A percentile compares a stretch with the other conserved stretches of the same genome.
Evolutionary conservation across 805 yeast species (phyloP).

Genomic region (Hanseniaspora taiwanica): DNA sequence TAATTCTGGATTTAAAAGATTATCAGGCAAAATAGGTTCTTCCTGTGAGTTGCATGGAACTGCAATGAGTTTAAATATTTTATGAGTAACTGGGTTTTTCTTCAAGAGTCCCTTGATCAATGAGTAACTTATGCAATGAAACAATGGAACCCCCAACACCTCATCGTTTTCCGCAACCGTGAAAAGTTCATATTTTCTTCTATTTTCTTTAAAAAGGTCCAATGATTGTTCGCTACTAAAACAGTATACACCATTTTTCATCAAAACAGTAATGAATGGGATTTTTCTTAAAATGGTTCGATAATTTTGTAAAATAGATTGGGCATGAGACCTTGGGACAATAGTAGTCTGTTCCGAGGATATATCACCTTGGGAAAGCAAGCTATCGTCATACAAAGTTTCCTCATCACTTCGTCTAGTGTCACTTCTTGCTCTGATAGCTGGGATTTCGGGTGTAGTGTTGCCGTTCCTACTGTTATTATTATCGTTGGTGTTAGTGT

Average conservation of each 20-base stretch:
- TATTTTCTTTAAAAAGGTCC: constrained; percentile 14
- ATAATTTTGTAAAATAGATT: not conserved
- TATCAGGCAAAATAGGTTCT: constrained; percentile 6
- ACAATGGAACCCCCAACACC: constrained; percentile 23
- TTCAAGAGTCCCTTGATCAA: constrained; percentile 20
- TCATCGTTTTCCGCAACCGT: constrained; percentile 11
- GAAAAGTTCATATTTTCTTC: constrained; percentile 14
- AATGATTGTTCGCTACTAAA: constrained; percentile 26
- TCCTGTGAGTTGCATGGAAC: constrained; percentile 7
- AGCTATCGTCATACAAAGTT: too few relatives aligned
- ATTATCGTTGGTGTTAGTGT: too few relatives aligned
- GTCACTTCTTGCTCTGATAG: too few relatives aligned
- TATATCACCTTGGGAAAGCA: too few relatives aligned
- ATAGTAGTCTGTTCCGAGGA: not conserved
- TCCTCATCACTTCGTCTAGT: too few relatives aligned
- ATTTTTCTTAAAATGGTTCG: constrained; percentile 14
- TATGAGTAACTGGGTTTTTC: constrained; percentile 18
- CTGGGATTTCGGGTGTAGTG: too few relatives aligned
- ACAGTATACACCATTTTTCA: constrained; percentile 26
- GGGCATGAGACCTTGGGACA: not conserved
- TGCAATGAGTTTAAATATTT: constrained; percentile 16
- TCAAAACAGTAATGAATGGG: constrained; percentile 22
- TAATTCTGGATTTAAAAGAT: constrained; percentile 6
- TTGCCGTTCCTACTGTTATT: too few relatives aligned
- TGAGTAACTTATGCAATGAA: constrained; percentile 21